Evolutionary conservation across 192 early-diverging fungal genomes (phyloP).

Genomic region (Podila epicladia): DNA sequence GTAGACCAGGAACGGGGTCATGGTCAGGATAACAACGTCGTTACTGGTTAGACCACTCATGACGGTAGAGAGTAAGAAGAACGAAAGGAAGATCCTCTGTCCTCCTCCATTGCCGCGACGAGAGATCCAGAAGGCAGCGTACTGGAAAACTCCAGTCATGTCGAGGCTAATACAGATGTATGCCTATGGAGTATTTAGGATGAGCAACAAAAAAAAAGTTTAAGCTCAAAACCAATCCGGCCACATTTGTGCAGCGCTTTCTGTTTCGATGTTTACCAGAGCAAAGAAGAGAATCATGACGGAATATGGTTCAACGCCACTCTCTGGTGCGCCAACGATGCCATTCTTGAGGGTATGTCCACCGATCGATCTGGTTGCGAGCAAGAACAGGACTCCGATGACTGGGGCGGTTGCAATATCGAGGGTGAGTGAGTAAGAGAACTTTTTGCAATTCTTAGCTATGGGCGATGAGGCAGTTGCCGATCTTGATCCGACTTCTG

Average conservation of each 20-base stretch:
- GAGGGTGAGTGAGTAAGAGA: conserved; percentile 54
- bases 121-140: conserved; percentile 80
- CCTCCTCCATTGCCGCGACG: conserved; percentile 66
- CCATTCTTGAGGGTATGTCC: conserved; percentile 45
- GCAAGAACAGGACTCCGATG: conserved; percentile 73
- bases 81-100: conserved; percentile 69
- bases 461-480: background rate
- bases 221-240: background rate
- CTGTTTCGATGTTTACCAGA: conserved; percentile 45
- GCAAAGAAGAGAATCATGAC: conserved; percentile 87
- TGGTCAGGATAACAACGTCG: conserved; percentile 86
- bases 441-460: background rate
- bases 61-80: conserved; percentile 75
- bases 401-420: conserved; percentile 79
- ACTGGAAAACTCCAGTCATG: conserved; percentile 81
- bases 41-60: conserved; percentile 83
- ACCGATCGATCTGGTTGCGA: conserved; percentile 64
- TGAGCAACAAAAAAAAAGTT: background rate
- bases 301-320: conserved; percentile 79
- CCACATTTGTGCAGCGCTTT: background rate
- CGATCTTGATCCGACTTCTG: background rate
- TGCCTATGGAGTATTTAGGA: conserved; percentile 50
- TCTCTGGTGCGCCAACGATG: conserved; percentile 31
- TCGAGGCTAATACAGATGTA: conserved; percentile 89
- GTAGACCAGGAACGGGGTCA: conserved; percentile 83